phyloP scores from a whole-genome alignment of 2,329 filamentous ascomycete genomes.

The Fusarium siculi region DNA sequence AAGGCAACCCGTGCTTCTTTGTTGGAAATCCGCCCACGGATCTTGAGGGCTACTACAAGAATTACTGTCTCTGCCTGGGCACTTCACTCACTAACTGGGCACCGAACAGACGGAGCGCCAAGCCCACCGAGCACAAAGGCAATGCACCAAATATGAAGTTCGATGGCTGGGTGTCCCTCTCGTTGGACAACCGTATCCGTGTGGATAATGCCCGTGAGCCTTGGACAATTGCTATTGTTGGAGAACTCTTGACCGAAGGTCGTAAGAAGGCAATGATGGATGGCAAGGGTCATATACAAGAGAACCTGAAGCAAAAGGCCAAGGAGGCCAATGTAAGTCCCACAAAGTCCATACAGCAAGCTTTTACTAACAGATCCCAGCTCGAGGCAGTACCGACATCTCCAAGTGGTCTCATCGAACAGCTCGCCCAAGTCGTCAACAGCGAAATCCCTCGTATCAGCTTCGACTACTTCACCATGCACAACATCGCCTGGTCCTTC shows the following conservation, averaged over 20 bases:
- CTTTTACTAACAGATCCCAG: neutral
- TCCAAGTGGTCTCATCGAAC: neutral
- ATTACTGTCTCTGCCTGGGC: slow-evolving; percentile 35
- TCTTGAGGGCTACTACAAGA: slow-evolving; percentile 38
- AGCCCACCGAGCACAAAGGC: slow-evolving; percentile 7
- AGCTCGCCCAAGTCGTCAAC: slow-evolving; percentile 12
- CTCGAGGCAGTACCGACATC: neutral
- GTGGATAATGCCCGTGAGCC: neutral
- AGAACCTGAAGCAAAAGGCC: neutral
- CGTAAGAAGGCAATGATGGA: neutral
- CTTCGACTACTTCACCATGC: slow-evolving; percentile 29
- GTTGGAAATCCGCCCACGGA: slow-evolving; percentile 27
- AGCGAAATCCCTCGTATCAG: slow-evolving; percentile 1
- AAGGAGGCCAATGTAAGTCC: neutral
- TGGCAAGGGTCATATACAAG: slow-evolving; percentile 6
- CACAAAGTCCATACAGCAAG: neutral
- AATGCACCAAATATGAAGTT: slow-evolving; percentile 31
- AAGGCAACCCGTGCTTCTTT: slow-evolving; percentile 37
- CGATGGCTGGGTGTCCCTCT: slow-evolving; percentile 12
- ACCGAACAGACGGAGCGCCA: slow-evolving; percentile 10
- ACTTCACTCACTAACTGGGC: slow-evolving; percentile 35
- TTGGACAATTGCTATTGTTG: slow-evolving; percentile 3
- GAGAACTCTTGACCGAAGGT: slow-evolving; percentile 3
- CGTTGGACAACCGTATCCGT: neutral
- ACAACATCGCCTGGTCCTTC: slow-evolving; percentile 9